Evolutionary conservation across 345 rosid species (phyloP).

Genomic region (Eucalyptus decipiens): DNA sequence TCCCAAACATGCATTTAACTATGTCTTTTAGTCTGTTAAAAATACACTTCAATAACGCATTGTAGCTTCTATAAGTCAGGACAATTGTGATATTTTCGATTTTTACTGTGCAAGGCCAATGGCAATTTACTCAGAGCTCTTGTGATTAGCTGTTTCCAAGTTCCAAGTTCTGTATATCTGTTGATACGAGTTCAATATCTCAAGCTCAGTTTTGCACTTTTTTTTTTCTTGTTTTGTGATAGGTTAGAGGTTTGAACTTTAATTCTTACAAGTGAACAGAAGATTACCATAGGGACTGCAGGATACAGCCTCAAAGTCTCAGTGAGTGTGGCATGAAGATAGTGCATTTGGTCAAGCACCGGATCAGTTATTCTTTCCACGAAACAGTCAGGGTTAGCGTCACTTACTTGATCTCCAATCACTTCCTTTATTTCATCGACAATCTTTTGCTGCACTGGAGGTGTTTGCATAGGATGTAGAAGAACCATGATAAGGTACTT

Average conservation of each 20-base stretch:
- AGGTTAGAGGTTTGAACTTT: neutral
- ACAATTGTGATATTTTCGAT: neutral
- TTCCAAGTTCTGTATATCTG: neutral
- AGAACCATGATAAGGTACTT: slow-evolving; percentile 58
- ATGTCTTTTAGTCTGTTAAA: neutral
- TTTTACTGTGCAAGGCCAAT: neutral
- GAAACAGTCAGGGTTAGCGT: slow-evolving; percentile 18
- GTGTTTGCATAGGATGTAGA: slow-evolving; percentile 63
- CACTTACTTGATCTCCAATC: slow-evolving; percentile 1
- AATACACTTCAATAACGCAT: neutral
- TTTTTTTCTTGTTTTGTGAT: neutral
- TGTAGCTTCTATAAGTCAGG: neutral
- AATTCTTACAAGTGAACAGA: neutral
- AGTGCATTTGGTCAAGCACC: slow-evolving; percentile 53
- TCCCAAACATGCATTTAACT: too few relatives aligned
- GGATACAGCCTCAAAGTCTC: slow-evolving; percentile 76
- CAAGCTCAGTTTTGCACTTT: neutral
- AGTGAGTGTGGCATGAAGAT: slow-evolving; percentile 68
- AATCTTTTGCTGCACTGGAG: slow-evolving; percentile 55
- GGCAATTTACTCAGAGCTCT: neutral
- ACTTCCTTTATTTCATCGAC: slow-evolving; percentile 38
- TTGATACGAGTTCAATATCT: neutral
- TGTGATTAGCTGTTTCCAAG: neutral
- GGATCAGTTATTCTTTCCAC: slow-evolving; percentile 21
- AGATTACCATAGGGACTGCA: slow-evolving; percentile 43